phyloP scores from a whole-genome alignment of 2,329 filamentous ascomycete genomes.

The Penicillium sp. region DNA sequence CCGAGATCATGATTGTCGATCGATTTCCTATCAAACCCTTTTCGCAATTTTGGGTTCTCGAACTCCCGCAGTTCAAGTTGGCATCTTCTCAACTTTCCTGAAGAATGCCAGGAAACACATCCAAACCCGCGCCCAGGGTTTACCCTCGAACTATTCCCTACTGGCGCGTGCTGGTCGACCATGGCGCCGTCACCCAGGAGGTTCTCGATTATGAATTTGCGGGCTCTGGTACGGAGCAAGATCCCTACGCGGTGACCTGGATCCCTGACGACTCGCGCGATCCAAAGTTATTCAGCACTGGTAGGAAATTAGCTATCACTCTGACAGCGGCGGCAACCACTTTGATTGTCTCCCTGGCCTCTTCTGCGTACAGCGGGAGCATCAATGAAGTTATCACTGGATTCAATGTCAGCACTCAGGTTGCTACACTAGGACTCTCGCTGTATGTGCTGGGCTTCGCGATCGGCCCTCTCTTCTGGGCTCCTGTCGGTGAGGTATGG shows the following conservation, averaged over 20 bases:
- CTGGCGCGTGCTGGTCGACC: constrained; percentile 2
- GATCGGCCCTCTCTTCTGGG: constrained; percentile 10
- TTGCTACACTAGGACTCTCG: constrained; percentile 11
- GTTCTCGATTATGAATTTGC: constrained; percentile 7
- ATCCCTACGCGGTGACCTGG: constrained; percentile 11
- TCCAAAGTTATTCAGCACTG: constrained; percentile 5
- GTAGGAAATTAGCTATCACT: constrained; percentile 7
- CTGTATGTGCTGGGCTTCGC: constrained; percentile 12
- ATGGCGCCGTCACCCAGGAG: constrained; percentile 9
- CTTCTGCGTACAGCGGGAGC: constrained; percentile 10
- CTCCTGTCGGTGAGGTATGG: constrained; percentile 6
- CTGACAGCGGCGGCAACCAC: constrained; percentile 1
- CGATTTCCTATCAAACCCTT: not conserved
- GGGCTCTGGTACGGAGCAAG: constrained; percentile 7
- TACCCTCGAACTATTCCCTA: constrained; percentile 2
- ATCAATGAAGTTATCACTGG: constrained; percentile 3
- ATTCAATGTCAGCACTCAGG: constrained; percentile 6
- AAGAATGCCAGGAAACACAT: not conserved
- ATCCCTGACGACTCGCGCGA: constrained; percentile 8
- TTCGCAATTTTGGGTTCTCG: not conserved
- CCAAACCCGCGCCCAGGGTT: not conserved
- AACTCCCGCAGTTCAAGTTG: no score
- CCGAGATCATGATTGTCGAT: constrained; percentile 1
- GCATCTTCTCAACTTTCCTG: not conserved
- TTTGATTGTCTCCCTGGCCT: constrained; percentile 9